Base-by-base conservation (phyloP, 2,329 filamentous ascomycete species). In the Phialocephala sp. region DNA sequence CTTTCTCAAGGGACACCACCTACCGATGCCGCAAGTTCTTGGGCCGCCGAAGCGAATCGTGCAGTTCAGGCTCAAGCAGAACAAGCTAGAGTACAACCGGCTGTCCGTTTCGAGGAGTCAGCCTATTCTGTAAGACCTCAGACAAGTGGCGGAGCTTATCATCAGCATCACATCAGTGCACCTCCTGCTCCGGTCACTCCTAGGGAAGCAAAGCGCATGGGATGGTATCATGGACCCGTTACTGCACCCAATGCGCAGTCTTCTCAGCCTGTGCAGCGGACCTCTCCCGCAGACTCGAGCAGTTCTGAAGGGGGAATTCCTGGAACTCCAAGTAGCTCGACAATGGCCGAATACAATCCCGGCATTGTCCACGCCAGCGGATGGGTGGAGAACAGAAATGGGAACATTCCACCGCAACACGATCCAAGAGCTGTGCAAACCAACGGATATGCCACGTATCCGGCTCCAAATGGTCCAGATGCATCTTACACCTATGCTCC, bases 191-290 rank as follows among this genome's bases (percentile, higher is more conserved):
- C 82, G 0, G 79, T 84, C 11, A 87, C 85, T 0, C 81, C 85
- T 3, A 83, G 87, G 9, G 87, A 87, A 68, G 80, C 80, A 36
- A 91, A 91, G 74, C 85, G 91, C 2, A 88, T 89, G 66, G 91
- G 84, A 1, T 93, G 90, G 90, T 92, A 92, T 72, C 87, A 91
- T 65, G 84, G 83, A 12, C 83, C 84, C 32, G 68, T 80, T n/a
- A 32, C 27, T 32, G 55, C 66, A 12, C 71, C 41, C 67, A 74
- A 62, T 70, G 27, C 37, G 11, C 32, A 36, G 37, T 47, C 77
- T 60, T 66, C 73, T 9, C 69, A 71, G 11, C 72, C 71, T 32
- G 69, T 72, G 9, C 82, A 83, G 60, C 80, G 84, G 14, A 84
- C 83, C 0, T 85, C 84, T 1, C 84, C 84, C 0, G 84, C 84